Conservation (phyloP, 306 rosid genomes). For the Begonia masoniana region DNA sequence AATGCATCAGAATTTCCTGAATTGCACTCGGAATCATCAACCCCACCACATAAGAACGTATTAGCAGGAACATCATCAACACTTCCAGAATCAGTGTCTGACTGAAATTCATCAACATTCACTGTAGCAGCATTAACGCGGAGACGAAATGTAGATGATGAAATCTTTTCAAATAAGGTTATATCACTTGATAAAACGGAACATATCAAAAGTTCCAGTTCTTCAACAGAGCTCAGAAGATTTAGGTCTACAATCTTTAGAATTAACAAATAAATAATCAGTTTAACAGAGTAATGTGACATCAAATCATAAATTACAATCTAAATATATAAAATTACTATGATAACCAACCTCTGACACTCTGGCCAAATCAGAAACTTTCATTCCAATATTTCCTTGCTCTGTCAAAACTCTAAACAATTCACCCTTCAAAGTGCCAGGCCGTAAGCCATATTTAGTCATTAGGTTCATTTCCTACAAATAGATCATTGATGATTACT, state of each 20-base stretch:
- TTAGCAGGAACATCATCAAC: constrained; percentile 53
- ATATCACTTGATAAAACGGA: constrained; percentile 84
- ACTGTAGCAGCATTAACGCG: constrained; percentile 42
- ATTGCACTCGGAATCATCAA: constrained; percentile 46
- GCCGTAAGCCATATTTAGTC: constrained; percentile 50
- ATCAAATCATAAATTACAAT: no score
- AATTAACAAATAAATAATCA: constrained; percentile 16
- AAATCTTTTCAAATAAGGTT: constrained; percentile 87
- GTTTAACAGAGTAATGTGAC: background rate
- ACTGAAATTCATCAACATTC: constrained; percentile 50
- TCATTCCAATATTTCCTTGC: constrained; percentile 70
- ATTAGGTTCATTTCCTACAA: constrained; percentile 62
- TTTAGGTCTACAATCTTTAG: constrained; percentile 67
- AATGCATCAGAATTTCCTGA: constrained; percentile 25
- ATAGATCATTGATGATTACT: constrained; percentile 7
- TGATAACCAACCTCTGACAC: constrained; percentile 36
- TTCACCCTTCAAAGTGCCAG: constrained; percentile 77
- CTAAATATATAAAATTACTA: no score
- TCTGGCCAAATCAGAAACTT: constrained; percentile 63
- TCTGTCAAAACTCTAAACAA: constrained; percentile 59
- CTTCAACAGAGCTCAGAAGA: constrained; percentile 46
- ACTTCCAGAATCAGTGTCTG: constrained; percentile 76
- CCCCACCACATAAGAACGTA: constrained; percentile 37
- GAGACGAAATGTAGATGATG: constrained; percentile 72
- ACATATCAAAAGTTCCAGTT: constrained; percentile 58